These are phyloP conservation scores for Penicillium verrucosum DNA, from an alignment of 2,329 filamentous ascomycete species.

Conservation along the genomic window DNA sequence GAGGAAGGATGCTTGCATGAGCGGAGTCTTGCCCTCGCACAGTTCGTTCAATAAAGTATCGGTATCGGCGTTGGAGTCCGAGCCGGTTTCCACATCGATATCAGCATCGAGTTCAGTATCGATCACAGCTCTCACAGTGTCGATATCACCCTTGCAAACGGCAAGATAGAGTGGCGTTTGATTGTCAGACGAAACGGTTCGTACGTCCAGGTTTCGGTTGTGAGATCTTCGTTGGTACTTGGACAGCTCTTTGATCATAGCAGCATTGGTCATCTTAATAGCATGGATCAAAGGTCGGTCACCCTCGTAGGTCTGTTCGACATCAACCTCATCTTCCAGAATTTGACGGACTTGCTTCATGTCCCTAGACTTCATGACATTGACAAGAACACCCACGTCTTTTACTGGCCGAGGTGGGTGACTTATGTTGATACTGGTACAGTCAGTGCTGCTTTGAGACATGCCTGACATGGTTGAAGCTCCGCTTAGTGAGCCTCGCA, in stretches of 20 bases:
- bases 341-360: background rate
- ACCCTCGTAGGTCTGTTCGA: background rate
- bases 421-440: background rate
- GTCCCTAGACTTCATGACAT: background rate
- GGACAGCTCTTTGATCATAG: background rate
- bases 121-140: background rate
- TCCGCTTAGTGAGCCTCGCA: background rate
- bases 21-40: background rate
- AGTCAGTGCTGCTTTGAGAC: background rate
- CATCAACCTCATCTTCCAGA: background rate
- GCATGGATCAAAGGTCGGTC: background rate
- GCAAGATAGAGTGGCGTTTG: conserved; percentile 2
- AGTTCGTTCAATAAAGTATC: background rate
- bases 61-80: background rate
- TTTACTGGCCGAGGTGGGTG: background rate
- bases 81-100: too few species aligned
- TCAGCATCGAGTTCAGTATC: background rate
- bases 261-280: background rate
- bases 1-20: background rate
- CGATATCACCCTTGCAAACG: background rate
- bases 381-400: background rate
- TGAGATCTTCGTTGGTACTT: background rate
- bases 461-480: background rate
- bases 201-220: background rate
- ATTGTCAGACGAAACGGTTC: background rate